Conservation (phyloP, 2,329 filamentous ascomycete genomes). For the Diaporthe eres region DNA sequence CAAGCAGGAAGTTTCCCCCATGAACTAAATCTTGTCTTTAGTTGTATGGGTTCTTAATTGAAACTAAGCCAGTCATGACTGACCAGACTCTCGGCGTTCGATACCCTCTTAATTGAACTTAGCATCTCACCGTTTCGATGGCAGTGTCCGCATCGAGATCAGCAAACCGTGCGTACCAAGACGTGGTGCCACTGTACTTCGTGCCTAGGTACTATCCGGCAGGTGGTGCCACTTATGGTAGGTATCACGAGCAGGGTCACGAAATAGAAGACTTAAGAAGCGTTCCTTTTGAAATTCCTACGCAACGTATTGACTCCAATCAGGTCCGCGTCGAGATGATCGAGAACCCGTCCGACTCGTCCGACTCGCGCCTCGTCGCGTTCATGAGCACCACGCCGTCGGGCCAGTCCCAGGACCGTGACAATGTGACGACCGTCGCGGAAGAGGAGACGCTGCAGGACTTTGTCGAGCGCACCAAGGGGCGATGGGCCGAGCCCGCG, state of each 20-base stretch:
- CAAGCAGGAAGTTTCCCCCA: neutral
- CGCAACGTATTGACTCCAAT: neutral
- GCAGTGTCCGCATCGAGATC: neutral
- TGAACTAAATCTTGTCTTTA: no score
- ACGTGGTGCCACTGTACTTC: neutral
- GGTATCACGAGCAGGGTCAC: neutral
- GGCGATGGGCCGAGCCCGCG: neutral
- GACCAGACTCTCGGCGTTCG: fast-evolving
- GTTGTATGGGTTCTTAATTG: neutral
- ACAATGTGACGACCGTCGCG: neutral
- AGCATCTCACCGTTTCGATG: fast-evolving
- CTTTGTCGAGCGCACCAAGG: conserved; percentile 14
- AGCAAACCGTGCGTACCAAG: conserved; percentile 1
- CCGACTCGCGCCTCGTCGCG: neutral
- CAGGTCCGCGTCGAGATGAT: conserved; percentile 9
- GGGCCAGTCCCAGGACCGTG: neutral
- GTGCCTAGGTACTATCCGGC: neutral
- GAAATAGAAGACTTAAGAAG: no score
- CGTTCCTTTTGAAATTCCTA: neutral
- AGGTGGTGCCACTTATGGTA: neutral
- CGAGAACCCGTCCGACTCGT: neutral
- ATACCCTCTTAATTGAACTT: neutral
- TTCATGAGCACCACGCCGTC: neutral
- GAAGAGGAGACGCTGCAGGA: neutral
- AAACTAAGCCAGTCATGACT: fast-evolving